Percentiles rank a stretch among this genome's conserved stretches.
Conservation (phyloP, 179 eudicot genomes). For the Corrigiola litoralis region DNA sequence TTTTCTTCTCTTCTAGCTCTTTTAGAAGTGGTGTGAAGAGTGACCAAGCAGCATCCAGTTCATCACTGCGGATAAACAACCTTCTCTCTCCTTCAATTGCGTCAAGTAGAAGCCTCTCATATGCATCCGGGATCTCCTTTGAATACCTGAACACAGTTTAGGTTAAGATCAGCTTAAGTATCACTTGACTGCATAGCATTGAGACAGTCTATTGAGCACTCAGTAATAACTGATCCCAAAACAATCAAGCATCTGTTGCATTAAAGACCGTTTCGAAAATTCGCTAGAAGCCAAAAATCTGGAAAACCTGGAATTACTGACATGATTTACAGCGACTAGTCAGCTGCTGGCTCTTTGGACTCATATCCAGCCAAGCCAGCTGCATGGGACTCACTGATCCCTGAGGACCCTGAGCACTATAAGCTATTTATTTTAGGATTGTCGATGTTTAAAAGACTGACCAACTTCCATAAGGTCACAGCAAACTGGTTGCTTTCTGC, state of each 20-base stretch:
- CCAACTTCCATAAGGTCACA: background rate
- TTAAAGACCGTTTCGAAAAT: background rate
- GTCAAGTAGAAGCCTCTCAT: conserved; percentile 90
- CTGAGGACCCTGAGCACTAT: too few species aligned
- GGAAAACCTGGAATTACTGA: background rate
- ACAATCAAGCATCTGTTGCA: too few species aligned
- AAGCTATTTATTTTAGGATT: too few species aligned
- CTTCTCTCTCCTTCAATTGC: conserved; percentile 96
- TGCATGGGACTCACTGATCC: background rate
- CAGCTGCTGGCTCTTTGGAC: too few species aligned
- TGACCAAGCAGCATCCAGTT: conserved; percentile 92
- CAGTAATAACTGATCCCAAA: background rate
- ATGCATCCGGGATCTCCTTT: conserved; percentile 95
- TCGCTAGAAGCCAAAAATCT: background rate
- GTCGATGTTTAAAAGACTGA: background rate
- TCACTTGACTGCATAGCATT: background rate
- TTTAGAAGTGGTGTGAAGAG: conserved; percentile 82
- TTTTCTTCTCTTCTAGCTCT: conserved; percentile 74
- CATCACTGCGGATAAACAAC: conserved; percentile 86
- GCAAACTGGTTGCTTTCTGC: background rate
- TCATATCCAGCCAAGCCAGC: background rate
- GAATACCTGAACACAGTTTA: conserved; percentile 51
- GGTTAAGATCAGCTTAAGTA: background rate
- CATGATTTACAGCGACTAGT: too few species aligned
- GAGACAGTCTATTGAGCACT: background rate